Conservation (phyloP, 805 yeast genomes). For the Ogataea glucozyma region DNA sequence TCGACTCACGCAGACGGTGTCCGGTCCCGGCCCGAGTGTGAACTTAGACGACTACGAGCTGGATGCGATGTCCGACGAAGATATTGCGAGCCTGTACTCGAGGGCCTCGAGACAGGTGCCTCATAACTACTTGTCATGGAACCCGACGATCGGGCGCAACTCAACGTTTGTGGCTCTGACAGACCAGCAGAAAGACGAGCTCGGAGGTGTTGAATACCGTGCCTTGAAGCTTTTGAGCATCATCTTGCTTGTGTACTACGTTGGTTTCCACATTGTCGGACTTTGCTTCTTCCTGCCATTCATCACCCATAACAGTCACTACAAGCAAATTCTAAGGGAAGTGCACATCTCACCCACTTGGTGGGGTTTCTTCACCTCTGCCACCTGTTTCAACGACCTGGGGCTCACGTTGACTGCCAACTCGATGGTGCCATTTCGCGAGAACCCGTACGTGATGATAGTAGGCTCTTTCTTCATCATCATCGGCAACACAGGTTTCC, state of each 20-base stretch:
- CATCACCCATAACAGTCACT: slow-evolving; percentile 46
- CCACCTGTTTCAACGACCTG: slow-evolving; percentile 79
- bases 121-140: slow-evolving; percentile 81
- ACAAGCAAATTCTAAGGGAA: slow-evolving; percentile 43
- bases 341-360: slow-evolving; percentile 76
- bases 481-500: slow-evolving; percentile 95
- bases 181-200: slow-evolving; percentile 83
- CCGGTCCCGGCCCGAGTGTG: slow-evolving; percentile 12
- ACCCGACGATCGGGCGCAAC: slow-evolving; percentile 89
- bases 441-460: slow-evolving; percentile 64
- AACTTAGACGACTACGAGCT: slow-evolving; percentile 8
- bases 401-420: slow-evolving; percentile 83
- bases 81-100: slow-evolving; percentile 29
- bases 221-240: slow-evolving; percentile 76
- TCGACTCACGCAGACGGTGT: slow-evolving; percentile 25
- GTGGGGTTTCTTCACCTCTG: slow-evolving; percentile 91
- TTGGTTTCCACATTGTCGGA: slow-evolving; percentile 71
- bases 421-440: slow-evolving; percentile 69
- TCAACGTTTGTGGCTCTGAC: slow-evolving; percentile 84
- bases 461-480: slow-evolving; percentile 70
- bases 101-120: slow-evolving; percentile 26
- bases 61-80: slow-evolving; percentile 33
- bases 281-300: slow-evolving; percentile 61
- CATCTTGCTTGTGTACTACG: slow-evolving; percentile 63
- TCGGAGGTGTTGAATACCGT: slow-evolving; percentile 97